Conservation (phyloP, 1,139 yeast genomes). For the Diutina siamensis region DNA sequence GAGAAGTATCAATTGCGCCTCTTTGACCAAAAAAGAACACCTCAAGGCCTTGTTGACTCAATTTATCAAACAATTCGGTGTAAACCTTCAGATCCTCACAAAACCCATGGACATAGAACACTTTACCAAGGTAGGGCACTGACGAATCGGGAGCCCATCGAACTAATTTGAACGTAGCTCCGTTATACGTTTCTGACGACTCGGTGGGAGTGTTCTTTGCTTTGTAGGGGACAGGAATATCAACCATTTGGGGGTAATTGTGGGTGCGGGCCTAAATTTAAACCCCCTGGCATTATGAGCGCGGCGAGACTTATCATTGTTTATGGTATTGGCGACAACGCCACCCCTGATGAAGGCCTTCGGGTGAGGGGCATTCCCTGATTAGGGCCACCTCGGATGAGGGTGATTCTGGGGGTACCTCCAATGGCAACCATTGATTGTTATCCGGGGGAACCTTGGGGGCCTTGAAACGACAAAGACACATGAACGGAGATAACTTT, state of each 20-base stretch:
- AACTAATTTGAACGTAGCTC: slow-evolving; percentile 28
- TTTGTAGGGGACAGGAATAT: slow-evolving; percentile 18
- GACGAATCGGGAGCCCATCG: slow-evolving; percentile 29
- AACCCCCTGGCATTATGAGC: not conserved
- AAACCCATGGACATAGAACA: slow-evolving; percentile 72
- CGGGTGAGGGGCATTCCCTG: no score
- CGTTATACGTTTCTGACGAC: slow-evolving; percentile 22
- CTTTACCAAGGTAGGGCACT: slow-evolving; percentile 36
- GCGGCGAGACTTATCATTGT: no score
- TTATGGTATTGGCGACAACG: no score
- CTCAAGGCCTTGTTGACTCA: slow-evolving; percentile 57
- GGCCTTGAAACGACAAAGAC: no score
- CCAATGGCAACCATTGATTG: no score
- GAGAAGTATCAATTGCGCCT: slow-evolving; percentile 75
- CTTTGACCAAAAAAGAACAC: slow-evolving; percentile 75
- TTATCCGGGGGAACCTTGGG: no score
- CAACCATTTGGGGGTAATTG: not conserved
- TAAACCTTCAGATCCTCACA: slow-evolving; percentile 52
- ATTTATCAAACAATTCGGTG: slow-evolving; percentile 44
- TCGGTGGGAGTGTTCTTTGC: slow-evolving; percentile 21
- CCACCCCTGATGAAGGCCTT: no score
- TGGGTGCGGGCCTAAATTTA: not conserved
- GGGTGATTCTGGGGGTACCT: no score
- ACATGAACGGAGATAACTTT: no score
- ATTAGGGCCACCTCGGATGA: no score